Conservation (phyloP, 2,329 filamentous ascomycete species). For the Dactylellina haptotyla region DNA sequence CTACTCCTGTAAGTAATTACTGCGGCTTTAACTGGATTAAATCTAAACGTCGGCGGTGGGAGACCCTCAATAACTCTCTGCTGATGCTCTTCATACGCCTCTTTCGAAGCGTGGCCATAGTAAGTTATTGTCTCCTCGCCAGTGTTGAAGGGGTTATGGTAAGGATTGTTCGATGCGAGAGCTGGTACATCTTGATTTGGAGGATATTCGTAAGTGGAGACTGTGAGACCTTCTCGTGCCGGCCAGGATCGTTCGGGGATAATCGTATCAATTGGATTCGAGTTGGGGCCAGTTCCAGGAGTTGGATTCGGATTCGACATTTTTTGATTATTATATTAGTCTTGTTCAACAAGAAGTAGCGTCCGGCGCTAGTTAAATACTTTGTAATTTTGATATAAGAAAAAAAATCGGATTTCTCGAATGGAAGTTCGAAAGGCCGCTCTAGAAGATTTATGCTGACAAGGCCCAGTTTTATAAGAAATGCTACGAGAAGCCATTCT, state of each 20-base stretch:
- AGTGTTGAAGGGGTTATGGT: neutral
- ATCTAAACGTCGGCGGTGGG: constrained; percentile 18
- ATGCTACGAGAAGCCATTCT: no score
- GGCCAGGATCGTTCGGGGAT: constrained; percentile 7
- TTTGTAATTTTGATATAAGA: neutral
- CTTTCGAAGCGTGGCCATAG: constrained; percentile 10
- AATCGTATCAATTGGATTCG: neutral
- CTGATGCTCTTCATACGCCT: constrained; percentile 19
- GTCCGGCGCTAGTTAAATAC: neutral
- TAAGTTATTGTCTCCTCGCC: neutral
- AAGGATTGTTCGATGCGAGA: no score
- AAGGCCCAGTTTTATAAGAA: no score
- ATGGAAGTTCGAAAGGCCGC: neutral
- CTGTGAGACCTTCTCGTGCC: neutral
- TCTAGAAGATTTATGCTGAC: no score
- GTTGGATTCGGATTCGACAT: constrained; percentile 7
- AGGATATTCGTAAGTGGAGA: neutral
- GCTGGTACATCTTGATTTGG: neutral
- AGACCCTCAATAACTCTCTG: constrained; percentile 14
- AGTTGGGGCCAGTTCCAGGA: no score
- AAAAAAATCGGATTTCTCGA: neutral
- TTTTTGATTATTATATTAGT: neutral
- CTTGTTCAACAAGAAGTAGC: no score
- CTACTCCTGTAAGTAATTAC: constrained; percentile 27
- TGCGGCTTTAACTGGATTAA: constrained; percentile 32